Base-by-base conservation (phyloP, 1,284 basidiomycete species). In the Cryptococcus sp. region DNA sequence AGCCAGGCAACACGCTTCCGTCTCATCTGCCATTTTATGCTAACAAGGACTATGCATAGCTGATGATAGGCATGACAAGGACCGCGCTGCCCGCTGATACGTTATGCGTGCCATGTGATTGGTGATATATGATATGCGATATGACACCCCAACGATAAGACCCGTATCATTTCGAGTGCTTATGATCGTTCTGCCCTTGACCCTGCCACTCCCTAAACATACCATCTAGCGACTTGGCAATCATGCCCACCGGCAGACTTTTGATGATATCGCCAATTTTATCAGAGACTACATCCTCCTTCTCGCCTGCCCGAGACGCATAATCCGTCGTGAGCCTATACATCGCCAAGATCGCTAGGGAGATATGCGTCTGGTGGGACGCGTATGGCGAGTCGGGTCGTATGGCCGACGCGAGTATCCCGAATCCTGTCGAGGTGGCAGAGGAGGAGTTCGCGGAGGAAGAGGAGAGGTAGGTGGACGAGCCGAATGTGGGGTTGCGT, bases 341-440 rank as follows among this genome's bases (percentile, higher is more conserved):
- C 74, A 97, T 86, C 8, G 92, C 91, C 58, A 96, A 82, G 25
- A 97, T 90, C 5, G 93, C 91, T 22, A 97, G 83, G 8, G 89
- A 91, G 38, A 95, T 89, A 68, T 94, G 93, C 1, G 92, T 96
- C 80, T 97, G 93, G 71, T 94, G 90, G 48, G 85, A 82, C 19
- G 87, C 87, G 71, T 93, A 91, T 6, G 89, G 86, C 7, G 89
- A 89, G 46, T 86, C 86, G 22, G 86, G 84, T 3, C 85, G 82
- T 40, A 91, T 82, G 16, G 89, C 89, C 22, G 87, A 82, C 2
- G 77, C 74, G 3, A 79, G 64, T 5, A 75, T 66, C 1, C 73
- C 72, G 50, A 66, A 68, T 35, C 31, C 31, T 35, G 31, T 35
- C 10, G 44, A 22, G 50, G 82, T 85, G 7, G 84, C 84, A 6